Percentiles rank a stretch among this genome's conserved stretches.
Conservation (phyloP, 1,284 basidiomycete species). For the Neolentinus lepideus region DNA sequence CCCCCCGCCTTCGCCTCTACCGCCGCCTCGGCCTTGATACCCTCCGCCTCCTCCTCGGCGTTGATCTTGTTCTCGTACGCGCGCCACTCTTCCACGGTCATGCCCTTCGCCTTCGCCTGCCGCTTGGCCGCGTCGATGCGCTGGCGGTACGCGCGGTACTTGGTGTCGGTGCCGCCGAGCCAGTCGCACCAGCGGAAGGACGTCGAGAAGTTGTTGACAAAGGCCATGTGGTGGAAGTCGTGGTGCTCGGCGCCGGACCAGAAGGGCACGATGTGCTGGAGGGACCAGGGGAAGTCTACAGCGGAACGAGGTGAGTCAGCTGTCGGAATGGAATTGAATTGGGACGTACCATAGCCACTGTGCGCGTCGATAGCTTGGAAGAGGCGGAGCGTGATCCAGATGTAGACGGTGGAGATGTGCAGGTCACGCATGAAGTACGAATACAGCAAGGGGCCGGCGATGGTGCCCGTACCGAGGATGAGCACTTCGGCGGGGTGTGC, state of each 20-base stretch:
- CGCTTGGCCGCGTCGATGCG: conserved; percentile 49
- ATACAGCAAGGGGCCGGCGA: conserved; percentile 83
- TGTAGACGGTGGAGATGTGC: conserved; percentile 90
- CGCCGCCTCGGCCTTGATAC: conserved; percentile 61
- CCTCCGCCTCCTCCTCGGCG: conserved; percentile 64
- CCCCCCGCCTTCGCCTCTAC: conserved; percentile 31
- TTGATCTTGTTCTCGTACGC: conserved; percentile 53
- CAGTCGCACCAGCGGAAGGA: conserved; percentile 92
- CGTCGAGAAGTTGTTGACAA: conserved; percentile 86
- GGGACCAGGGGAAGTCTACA: conserved; percentile 98
- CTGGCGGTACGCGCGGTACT: conserved; percentile 73
- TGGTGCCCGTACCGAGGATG: conserved; percentile 84
- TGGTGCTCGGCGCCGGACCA: conserved; percentile 99
- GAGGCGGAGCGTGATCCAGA: conserved; percentile 91
- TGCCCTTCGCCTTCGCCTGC: conserved; percentile 30
- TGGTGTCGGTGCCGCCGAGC: conserved; percentile 80
- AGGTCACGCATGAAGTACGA: conserved; percentile 67
- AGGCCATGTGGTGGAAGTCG: conserved; percentile 94
- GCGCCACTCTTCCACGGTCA: conserved; percentile 43
- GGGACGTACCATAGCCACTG: conserved; percentile 94
- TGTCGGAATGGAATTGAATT: no score
- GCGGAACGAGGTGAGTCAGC: no score
- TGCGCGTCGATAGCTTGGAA: conserved; percentile 99
- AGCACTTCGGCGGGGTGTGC: conserved; percentile 93
- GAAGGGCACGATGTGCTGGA: conserved; percentile 91